phyloP scores from a whole-genome alignment of 2,329 filamentous ascomycete genomes.

The Neoascochyta sp. region DNA sequence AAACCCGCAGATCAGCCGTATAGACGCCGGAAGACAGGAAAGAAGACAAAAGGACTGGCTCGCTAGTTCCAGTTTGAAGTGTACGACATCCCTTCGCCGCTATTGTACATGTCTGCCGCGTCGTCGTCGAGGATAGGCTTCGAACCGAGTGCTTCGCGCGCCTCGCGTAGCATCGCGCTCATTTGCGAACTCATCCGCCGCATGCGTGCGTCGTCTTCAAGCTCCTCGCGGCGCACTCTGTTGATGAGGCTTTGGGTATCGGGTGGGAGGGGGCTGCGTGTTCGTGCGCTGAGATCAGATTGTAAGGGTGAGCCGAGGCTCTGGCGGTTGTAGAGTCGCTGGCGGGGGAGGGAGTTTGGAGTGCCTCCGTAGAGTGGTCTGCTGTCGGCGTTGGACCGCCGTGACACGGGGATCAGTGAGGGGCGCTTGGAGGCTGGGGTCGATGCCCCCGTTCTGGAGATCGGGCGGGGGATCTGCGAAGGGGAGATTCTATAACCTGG shows the following conservation, averaged over 20 bases:
- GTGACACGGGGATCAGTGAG: constrained; percentile 45
- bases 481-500: constrained; percentile 29
- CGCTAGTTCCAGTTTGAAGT: too few species aligned
- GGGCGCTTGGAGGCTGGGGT: constrained; percentile 24
- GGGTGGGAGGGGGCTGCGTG: constrained; percentile 42
- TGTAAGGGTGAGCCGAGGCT: constrained; percentile 32
- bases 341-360: constrained; percentile 12
- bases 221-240: constrained; percentile 68
- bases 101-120: constrained; percentile 27
- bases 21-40: too few species aligned
- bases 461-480: constrained; percentile 36
- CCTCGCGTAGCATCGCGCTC: constrained; percentile 83
- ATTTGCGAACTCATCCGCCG: constrained; percentile 74
- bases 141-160: constrained; percentile 72
- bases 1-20: too few species aligned
- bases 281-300: constrained; percentile 18
- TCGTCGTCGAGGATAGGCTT: constrained; percentile 41
- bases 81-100: too few species aligned
- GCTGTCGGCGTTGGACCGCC: constrained; percentile 35
- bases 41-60: too few species aligned
- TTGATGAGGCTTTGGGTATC: constrained; percentile 73
- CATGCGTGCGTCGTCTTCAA: constrained; percentile 74
- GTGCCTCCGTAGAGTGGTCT: constrained; percentile 15
- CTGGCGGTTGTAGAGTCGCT: constrained; percentile 27
- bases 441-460: constrained; percentile 19